Conservation (phyloP, 768 basidiomycete species). For the Lactarius evosmus region DNA sequence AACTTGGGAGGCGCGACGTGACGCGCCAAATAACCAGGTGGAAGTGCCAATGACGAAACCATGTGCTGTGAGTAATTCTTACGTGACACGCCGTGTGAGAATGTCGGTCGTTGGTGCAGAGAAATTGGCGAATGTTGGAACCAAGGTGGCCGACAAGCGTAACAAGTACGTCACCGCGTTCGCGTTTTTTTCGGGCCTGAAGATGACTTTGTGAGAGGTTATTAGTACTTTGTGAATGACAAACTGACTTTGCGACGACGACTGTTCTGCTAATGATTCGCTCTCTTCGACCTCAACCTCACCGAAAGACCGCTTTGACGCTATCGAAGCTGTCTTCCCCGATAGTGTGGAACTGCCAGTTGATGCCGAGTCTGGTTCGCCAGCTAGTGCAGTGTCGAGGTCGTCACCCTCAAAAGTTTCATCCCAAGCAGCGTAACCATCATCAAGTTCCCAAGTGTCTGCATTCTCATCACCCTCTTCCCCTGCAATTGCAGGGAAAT, state of each 20-base stretch:
- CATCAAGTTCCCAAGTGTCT: constrained; percentile 25
- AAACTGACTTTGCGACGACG: constrained; percentile 18
- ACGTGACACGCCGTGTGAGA: constrained; percentile 1
- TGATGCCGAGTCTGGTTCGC: constrained; percentile 18
- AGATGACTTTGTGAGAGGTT: constrained; percentile 1
- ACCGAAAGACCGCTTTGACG: constrained; percentile 20
- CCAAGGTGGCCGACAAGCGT: not conserved
- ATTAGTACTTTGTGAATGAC: not conserved
- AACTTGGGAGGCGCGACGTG: not conserved
- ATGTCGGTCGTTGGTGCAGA: not conserved
- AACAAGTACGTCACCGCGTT: constrained; percentile 9
- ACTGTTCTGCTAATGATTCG: constrained; percentile 1
- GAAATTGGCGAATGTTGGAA: too few relatives aligned
- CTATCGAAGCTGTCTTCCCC: constrained; percentile 11
- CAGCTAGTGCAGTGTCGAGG: constrained; percentile 9
- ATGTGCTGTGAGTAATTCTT: constrained; percentile 3
- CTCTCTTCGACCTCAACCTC: constrained; percentile 17
- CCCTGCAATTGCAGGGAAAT: not conserved
- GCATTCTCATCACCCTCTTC: constrained; percentile 18
- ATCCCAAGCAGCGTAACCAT: constrained; percentile 18
- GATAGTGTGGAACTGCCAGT: constrained; percentile 22
- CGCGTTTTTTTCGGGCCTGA: constrained; percentile 22
- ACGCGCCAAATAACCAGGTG: not conserved
- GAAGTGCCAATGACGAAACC: not conserved
- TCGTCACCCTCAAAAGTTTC: constrained; percentile 16